Evolutionary conservation across 179 eudicot genomes (phyloP), one percentile per base, ranked within the genome.

Genomic region (Beta corolliflora): DNA sequence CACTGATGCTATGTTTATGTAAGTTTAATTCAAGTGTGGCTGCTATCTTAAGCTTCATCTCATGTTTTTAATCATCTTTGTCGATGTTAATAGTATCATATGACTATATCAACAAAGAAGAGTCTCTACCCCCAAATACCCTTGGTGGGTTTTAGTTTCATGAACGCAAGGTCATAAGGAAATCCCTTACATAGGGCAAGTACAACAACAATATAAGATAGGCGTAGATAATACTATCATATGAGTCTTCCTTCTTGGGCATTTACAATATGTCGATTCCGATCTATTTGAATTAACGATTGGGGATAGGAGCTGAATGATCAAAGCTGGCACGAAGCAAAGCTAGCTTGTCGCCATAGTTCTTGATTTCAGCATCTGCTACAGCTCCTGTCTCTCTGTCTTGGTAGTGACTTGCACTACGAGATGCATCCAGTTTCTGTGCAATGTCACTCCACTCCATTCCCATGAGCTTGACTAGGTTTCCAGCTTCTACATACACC

Each of bases 401-500:
- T 16, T 5, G 14, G 18, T 45, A 55, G 14, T 10, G 73, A 55
- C 67, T 65, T 5, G 3, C 6, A n/a, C 29, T 69, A 11, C 48
- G 55, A 0, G 79, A 54, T 44, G 61, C 67, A 12, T 74, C 58
- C 16, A 81, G 48, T 23, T 81, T 76, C 23, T 3, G 18, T 74
- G 75, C 79, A 44, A 81, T 69, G 53, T 81, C 83, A 41, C 0
- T 53, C 79, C 78, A 74, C 0, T 74, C 63, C 23, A 75, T 31
- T 16, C 41, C 54, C 44, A 45, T 29, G 10, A 81, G 53, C 58
- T 10, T 16, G 8, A 14, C 56, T 44, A 44, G 41, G 4, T 76
- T 55, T 9, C 83, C 83, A 7, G 73, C 79, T 65, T 75, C 77
- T 53, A 55, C 83, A 36, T 81, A 81, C 74, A 81, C 83, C 83